Evolutionary conservation across 345 rosid genomes (phyloP).

Genomic region (Raphanus sativus): DNA sequence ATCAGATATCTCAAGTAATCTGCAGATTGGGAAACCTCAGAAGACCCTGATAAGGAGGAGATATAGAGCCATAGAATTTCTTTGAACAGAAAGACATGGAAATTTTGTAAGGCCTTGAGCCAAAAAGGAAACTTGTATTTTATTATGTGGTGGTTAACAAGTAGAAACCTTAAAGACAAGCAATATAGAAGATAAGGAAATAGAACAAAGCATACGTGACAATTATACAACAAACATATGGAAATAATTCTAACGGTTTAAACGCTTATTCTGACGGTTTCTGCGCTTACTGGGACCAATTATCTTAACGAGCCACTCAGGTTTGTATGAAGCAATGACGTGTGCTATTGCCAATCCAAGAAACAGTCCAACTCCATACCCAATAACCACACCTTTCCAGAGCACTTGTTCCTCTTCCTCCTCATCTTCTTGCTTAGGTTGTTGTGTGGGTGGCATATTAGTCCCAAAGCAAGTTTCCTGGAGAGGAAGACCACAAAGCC

Average conservation of each 20-base stretch:
- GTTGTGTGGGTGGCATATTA: neutral
- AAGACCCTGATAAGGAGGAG: neutral
- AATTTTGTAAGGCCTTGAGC: no score
- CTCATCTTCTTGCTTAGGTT: neutral
- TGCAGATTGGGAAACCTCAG: neutral
- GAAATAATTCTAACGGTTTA: no score
- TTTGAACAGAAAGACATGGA: neutral
- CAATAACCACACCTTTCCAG: neutral
- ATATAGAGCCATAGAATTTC: neutral
- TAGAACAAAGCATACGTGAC: neutral
- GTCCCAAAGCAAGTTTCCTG: neutral
- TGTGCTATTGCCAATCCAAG: neutral
- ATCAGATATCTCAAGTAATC: neutral
- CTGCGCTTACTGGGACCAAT: neutral
- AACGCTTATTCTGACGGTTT: no score
- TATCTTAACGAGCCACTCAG: neutral
- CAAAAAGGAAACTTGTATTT: neutral
- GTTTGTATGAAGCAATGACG: neutral
- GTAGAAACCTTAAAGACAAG: neutral
- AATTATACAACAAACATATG: neutral
- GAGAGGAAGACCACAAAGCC: neutral
- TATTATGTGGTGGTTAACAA: neutral
- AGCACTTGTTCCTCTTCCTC: neutral
- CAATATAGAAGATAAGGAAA: neutral
- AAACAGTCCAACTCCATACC: neutral